These are phyloP conservation scores for Laetiporus sulphureus DNA, from an alignment of 1,284 basidiomycete genomes.

Conservation along the genomic window DNA sequence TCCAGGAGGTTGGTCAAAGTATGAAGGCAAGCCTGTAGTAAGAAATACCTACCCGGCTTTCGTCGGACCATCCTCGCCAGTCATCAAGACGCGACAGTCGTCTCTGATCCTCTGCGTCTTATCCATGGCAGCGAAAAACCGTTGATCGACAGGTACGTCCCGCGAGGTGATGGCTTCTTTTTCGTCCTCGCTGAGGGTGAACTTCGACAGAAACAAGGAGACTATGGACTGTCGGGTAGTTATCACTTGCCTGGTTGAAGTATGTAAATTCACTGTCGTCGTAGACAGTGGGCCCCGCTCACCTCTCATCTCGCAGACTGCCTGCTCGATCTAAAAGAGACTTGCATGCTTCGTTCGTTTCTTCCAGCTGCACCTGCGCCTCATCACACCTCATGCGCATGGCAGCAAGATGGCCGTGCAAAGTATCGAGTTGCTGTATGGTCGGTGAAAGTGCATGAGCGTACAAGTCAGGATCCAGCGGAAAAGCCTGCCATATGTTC, in stretches of 20 bases:
- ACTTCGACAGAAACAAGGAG: constrained; percentile 73
- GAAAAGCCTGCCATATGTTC: too few relatives aligned
- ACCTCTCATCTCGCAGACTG: constrained; percentile 79
- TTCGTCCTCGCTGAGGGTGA: constrained; percentile 78
- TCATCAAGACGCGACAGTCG: constrained; percentile 83
- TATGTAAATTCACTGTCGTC: constrained; percentile 2
- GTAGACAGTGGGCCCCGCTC: constrained; percentile 16
- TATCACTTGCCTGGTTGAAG: constrained; percentile 57
- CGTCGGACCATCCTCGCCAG: constrained; percentile 78
- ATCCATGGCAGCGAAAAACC: constrained; percentile 84
- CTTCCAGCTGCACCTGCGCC: constrained; percentile 70
- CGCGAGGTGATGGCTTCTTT: constrained; percentile 69
- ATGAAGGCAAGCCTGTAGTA: too few relatives aligned
- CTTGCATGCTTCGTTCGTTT: constrained; percentile 76
- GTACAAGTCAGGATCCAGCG: too few relatives aligned
- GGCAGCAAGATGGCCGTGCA: constrained; percentile 68
- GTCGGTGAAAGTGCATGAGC: neutral
- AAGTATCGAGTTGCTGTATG: constrained; percentile 67
- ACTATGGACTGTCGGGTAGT: constrained; percentile 72
- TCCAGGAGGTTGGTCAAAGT: neutral
- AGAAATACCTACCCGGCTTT: constrained; percentile 73
- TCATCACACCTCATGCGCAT: constrained; percentile 83
- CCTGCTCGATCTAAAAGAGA: constrained; percentile 85
- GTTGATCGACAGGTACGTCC: constrained; percentile 66
- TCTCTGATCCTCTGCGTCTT: constrained; percentile 77